Evolutionary conservation across 2,329 filamentous ascomycete genomes (phyloP).

Genomic region (Hymenoscyphus linearis): DNA sequence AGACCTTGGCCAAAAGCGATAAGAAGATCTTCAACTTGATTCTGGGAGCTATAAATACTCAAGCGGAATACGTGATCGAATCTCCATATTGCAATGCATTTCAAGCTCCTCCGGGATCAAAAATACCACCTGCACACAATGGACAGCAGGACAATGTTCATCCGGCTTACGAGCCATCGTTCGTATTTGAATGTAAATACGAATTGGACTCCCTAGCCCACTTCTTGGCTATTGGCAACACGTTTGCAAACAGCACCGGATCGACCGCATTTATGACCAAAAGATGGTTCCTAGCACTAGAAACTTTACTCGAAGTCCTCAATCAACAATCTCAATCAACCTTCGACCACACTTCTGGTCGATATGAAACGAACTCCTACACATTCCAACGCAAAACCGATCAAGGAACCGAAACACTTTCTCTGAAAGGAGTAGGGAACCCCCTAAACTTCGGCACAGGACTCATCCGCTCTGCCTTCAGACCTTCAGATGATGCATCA

Average conservation of each 20-base stretch:
- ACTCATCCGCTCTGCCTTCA: slow-evolving; percentile 84
- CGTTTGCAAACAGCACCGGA: slow-evolving; percentile 76
- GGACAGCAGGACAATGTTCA: slow-evolving; percentile 82
- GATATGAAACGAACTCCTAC: slow-evolving; percentile 70
- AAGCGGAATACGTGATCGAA: slow-evolving; percentile 89
- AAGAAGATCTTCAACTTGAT: slow-evolving; percentile 73
- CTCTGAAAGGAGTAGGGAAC: slow-evolving; percentile 79
- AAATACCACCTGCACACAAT: slow-evolving; percentile 65
- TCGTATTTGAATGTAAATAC: slow-evolving; percentile 98
- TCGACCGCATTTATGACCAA: slow-evolving; percentile 73
- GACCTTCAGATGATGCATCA: slow-evolving; percentile 90
- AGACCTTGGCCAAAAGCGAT: slow-evolving; percentile 76
- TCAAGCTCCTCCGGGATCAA: slow-evolving; percentile 83
- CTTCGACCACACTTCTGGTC: slow-evolving; percentile 63
- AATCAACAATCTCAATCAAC: slow-evolving; percentile 75
- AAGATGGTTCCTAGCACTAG: slow-evolving; percentile 74
- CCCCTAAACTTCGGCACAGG: slow-evolving; percentile 80
- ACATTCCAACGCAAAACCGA: slow-evolving; percentile 80
- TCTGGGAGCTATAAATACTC: slow-evolving; percentile 90
- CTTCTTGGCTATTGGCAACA: slow-evolving; percentile 79
- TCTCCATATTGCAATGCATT: slow-evolving; percentile 98
- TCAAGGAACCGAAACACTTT: slow-evolving; percentile 84
- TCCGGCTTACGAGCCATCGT: slow-evolving; percentile 74
- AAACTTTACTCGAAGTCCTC: slow-evolving; percentile 68
- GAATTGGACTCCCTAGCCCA: slow-evolving; percentile 93